phyloP scores from a whole-genome alignment of 192 early-diverging fungal species.

The Podila epigama region DNA sequence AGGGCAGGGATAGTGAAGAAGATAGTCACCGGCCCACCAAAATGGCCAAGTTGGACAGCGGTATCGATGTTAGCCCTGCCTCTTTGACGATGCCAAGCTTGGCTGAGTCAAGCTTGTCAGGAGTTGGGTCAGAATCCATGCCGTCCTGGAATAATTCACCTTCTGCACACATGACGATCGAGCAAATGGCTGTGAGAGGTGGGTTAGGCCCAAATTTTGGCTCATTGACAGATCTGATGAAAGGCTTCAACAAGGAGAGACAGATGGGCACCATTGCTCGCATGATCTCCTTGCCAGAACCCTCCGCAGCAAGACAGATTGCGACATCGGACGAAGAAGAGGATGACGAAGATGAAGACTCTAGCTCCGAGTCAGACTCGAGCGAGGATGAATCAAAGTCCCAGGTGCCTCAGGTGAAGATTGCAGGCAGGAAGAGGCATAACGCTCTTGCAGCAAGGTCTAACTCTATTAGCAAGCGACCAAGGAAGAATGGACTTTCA shows the following conservation, averaged over 20 bases:
- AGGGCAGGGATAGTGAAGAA: no score
- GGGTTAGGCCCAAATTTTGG: not conserved
- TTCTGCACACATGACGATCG: not conserved
- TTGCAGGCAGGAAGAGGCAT: not conserved
- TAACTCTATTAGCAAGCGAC: no score
- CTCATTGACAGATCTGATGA: not conserved
- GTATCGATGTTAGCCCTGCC: no score
- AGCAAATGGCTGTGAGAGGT: not conserved
- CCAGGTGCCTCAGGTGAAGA: not conserved
- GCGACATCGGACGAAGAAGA: not conserved
- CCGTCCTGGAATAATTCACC: not conserved
- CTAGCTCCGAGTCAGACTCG: not conserved
- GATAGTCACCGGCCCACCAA: no score
- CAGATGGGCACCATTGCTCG: not conserved
- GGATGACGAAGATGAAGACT: not conserved
- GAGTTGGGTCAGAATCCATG: no score
- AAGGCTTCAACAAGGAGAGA: not conserved
- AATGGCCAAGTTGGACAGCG: no score
- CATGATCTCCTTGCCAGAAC: not conserved
- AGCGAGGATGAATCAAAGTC: not conserved
- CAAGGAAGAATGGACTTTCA: not conserved
- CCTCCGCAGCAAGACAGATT: not conserved
- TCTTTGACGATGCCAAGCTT: no score
- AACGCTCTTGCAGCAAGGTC: no score
- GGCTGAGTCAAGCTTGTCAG: no score